Percentiles rank a stretch among this genome's conserved stretches.
Conservation (phyloP, 1,139 yeast species). For the Suhomyces taliae region DNA sequence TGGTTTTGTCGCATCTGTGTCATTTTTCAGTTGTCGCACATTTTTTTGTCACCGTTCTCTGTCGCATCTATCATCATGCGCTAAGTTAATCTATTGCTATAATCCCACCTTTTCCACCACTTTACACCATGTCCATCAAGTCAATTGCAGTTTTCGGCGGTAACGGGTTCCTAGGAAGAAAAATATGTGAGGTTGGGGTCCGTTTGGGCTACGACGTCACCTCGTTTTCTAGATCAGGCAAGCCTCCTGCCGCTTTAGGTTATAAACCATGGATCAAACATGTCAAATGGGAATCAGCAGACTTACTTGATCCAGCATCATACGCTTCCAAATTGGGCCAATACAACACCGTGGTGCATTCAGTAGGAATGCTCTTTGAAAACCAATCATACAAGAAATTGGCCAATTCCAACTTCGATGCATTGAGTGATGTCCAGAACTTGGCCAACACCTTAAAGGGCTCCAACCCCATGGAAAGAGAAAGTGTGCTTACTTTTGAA, state of each 20-base stretch:
- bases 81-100: background rate
- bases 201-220: conserved; percentile 63
- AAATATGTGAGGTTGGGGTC: conserved; percentile 71
- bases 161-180: conserved; percentile 73
- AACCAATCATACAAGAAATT: conserved; percentile 62
- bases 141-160: conserved; percentile 80
- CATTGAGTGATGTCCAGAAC: conserved; percentile 31
- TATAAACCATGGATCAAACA: conserved; percentile 49
- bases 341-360: conserved; percentile 74
- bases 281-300: conserved; percentile 70
- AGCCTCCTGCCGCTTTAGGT: conserved; percentile 41
- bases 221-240: conserved; percentile 62
- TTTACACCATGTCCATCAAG: conserved; percentile 17
- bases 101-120: background rate
- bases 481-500: conserved; percentile 51
- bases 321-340: conserved; percentile 49
- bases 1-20: no score
- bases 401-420: conserved; percentile 43
- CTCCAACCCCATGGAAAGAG: conserved; percentile 56
- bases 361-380: conserved; percentile 74
- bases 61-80: background rate
- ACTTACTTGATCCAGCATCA: conserved; percentile 63
- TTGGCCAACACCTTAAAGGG: conserved; percentile 33
- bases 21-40: no score
- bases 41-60: background rate